phyloP scores from a whole-genome alignment of 1,284 basidiomycete species.

The Vanrija sp. region DNA sequence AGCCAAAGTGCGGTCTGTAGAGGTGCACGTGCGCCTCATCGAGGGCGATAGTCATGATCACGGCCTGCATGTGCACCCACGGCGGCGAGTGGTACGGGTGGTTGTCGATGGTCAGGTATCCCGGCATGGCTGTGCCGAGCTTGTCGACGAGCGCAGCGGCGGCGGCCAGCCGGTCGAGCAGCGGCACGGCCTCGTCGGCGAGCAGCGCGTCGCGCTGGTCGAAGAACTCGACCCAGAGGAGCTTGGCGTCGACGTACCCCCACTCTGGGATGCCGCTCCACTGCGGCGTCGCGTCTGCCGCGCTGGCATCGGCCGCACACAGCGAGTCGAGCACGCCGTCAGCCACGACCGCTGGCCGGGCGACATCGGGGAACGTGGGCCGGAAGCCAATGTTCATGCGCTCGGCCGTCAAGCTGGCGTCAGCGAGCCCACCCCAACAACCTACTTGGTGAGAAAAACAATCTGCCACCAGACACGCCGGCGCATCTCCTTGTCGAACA shows the following conservation, averaged over 20 bases:
- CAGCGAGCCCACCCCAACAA: neutral
- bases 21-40: neutral
- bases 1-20: neutral
- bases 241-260: slow-evolving; percentile 3
- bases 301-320: too few relatives aligned
- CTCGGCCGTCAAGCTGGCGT: neutral
- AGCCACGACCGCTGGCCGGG: neutral
- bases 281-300: neutral
- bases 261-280: neutral
- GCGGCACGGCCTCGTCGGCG: neutral
- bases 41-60: neutral
- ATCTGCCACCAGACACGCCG: slow-evolving; percentile 2
- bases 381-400: neutral
- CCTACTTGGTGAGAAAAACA: neutral
- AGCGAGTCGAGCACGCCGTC: neutral
- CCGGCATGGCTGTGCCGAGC: neutral
- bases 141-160: neutral
- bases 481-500: slow-evolving; percentile 2
- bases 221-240: neutral
- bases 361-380: neutral
- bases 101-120: neutral
- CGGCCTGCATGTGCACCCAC: slow-evolving; percentile 1
- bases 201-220: neutral
- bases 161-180: neutral
- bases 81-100: neutral